Evolutionary conservation across 164 flowering plant species (phyloP).

Genomic region (Chloranthus sessilifolius): DNA sequence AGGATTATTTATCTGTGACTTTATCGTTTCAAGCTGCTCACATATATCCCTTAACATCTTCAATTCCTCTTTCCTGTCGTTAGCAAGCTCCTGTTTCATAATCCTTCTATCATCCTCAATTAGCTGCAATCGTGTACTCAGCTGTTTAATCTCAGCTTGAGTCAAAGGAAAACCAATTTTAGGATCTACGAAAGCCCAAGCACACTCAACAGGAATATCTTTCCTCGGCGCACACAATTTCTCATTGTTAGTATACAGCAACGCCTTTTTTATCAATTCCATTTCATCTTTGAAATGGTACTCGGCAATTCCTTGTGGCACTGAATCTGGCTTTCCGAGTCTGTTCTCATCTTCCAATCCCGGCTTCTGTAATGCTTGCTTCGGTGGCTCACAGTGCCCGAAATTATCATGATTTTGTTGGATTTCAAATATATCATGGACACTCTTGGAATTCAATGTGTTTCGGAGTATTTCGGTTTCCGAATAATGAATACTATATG

Average conservation of each 20-base stretch:
- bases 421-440: conserved; percentile 73
- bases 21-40: conserved; percentile 45
- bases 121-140: conserved; percentile 34
- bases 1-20: conserved; percentile 38
- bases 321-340: conserved; percentile 28
- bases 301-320: conserved; percentile 10
- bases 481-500: neutral
- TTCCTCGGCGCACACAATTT: conserved; percentile 17
- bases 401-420: conserved; percentile 27
- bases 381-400: conserved; percentile 7
- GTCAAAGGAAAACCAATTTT: conserved; percentile 13
- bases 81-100: conserved; percentile 25
- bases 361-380: conserved; percentile 16
- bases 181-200: conserved; percentile 15
- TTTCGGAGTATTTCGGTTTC: conserved; percentile 16
- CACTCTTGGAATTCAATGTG: conserved; percentile 15
- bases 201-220: conserved; percentile 11
- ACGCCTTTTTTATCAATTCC: conserved; percentile 22
- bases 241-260: conserved; percentile 16
- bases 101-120: conserved; percentile 38
- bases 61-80: conserved; percentile 37
- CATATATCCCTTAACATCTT: conserved; percentile 52
- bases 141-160: conserved; percentile 29
- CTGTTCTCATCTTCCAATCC: conserved; percentile 21
- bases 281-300: conserved; percentile 18